Conservation (phyloP, 176 grass and related monocot species). For the Lolium rigidum region DNA sequence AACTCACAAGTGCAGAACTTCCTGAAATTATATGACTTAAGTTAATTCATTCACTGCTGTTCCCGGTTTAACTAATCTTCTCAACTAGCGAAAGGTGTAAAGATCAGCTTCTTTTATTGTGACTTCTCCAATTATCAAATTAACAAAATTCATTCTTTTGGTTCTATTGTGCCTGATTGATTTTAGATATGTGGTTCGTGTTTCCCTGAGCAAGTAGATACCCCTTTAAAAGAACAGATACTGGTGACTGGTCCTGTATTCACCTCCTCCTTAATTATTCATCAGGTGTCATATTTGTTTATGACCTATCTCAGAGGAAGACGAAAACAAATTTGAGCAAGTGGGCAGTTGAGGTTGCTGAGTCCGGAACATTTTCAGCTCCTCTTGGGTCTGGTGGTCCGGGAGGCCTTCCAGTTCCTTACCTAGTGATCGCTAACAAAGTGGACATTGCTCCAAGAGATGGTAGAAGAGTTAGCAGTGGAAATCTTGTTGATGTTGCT, state of each 20-base stretch:
- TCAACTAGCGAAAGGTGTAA: background rate
- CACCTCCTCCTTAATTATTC: constrained; percentile 55
- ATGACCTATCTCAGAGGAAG: constrained; percentile 93
- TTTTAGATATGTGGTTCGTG: background rate
- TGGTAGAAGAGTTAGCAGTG: constrained; percentile 90
- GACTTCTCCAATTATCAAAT: constrained; percentile 16
- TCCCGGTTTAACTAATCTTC: constrained; percentile 1
- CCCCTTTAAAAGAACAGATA: background rate
- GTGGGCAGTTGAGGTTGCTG: constrained; percentile 84
- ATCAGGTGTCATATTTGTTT: constrained; percentile 96
- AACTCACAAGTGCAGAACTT: background rate
- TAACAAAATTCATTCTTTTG: constrained; percentile 10
- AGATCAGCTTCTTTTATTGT: background rate
- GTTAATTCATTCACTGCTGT: constrained; percentile 13
- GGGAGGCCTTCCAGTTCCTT: constrained; percentile 93
- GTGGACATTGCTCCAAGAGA: constrained; percentile 84
- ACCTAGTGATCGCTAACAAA: constrained; percentile 96
- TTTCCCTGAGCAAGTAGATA: background rate
- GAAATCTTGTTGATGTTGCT: constrained; percentile 98
- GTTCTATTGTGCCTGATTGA: background rate
- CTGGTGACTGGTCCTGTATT: constrained; percentile 30
- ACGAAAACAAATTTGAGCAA: constrained; percentile 91
- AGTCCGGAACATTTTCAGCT: constrained; percentile 90
- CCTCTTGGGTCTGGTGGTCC: constrained; percentile 92
- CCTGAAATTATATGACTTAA: constrained; percentile 13